phyloP scores from a whole-genome alignment of 106 monocot genomes.

The Dendrobium huoshanense region DNA sequence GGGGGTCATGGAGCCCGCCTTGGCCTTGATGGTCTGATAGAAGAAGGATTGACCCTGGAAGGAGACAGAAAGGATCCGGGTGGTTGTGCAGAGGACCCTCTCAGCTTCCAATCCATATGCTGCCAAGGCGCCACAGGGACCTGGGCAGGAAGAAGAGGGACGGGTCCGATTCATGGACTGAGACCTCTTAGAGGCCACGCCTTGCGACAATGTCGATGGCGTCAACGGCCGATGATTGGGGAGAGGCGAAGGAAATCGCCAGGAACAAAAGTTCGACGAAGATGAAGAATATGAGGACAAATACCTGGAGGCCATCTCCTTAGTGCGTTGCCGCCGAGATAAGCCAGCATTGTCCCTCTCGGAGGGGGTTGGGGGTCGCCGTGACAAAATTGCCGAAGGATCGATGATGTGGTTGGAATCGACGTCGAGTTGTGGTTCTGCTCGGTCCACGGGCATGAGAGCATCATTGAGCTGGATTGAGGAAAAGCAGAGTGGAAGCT shows the following conservation, averaged over 20 bases:
- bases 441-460: too few species aligned
- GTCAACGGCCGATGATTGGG: constrained; percentile 16
- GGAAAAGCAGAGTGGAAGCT: too few species aligned
- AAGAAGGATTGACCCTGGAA: constrained; percentile 90
- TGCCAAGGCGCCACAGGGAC: not conserved
- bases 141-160: constrained; percentile 19
- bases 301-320: constrained; percentile 55
- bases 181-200: constrained; percentile 32
- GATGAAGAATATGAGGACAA: constrained; percentile 30
- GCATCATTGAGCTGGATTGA: too few species aligned
- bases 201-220: constrained; percentile 20
- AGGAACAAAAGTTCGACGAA: constrained; percentile 13
- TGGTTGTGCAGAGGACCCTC: constrained; percentile 21
- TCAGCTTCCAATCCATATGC: constrained; percentile 5
- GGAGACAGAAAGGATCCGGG: constrained; percentile 68
- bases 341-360: constrained; percentile 59
- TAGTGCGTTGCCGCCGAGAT: constrained; percentile 22
- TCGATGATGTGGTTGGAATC: too few species aligned
- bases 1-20: constrained; percentile 12
- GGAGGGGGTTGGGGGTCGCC: constrained; percentile 59
- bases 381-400: constrained; percentile 2
- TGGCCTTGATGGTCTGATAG: constrained; percentile 60
- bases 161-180: constrained; percentile 70
- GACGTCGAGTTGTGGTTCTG: too few species aligned
- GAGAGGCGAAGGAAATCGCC: constrained; percentile 51